Base-by-base conservation (phyloP, 108 stramenopile genomes). In the Schizochytrium sp. region DNA sequence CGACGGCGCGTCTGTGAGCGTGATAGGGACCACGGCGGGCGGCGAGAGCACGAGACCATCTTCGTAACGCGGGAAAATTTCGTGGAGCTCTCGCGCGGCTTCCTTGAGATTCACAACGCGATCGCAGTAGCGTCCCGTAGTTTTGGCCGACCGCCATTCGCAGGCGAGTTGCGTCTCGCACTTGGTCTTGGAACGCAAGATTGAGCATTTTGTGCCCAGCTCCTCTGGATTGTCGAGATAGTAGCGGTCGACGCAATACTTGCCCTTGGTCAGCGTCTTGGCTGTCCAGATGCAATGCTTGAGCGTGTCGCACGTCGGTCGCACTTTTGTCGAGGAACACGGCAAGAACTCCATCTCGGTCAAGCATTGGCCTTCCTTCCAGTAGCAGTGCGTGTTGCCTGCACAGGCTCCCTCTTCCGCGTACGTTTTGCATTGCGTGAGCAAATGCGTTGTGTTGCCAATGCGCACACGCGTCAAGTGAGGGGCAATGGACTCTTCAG, bases 221-320 rank as follows among this genome's bases (percentile, higher is more conserved):
- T 83, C 76, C 76, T 83, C 76, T 23, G 76, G 76, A 45, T 83
- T 83, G n/a, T 8, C 51, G 12, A 83, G 23, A 83, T 53, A 83
- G 51, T 83, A 83, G 12, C 76, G 45, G 51, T 83, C 76, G 16
- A 83, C 45, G 76, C 76, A 83, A 23, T 83, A 83, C 25, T 83
- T 47, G n/a, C 76, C 76, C 25, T 53, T 47, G 51, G 18, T 53
- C 10, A 47, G 45, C 12, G 76, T 83, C 4, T 83, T 83, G n/a
- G 76, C 76, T 6, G 48, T 10, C 76, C 76, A 83, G 0, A 83
- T 53, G 76, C 76, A 83, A 23, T 83, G 76, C 25, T 53, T 83
- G 76, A 83, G 76, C 45, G 18, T 1, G 10, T 83, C 76, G 51
- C 76, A 83, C 4, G 45, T 83, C 12, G 76, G 18, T 1, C 28